Conservation (phyloP, 441 rosid genomes). For the Theobroma grandiflorum region DNA sequence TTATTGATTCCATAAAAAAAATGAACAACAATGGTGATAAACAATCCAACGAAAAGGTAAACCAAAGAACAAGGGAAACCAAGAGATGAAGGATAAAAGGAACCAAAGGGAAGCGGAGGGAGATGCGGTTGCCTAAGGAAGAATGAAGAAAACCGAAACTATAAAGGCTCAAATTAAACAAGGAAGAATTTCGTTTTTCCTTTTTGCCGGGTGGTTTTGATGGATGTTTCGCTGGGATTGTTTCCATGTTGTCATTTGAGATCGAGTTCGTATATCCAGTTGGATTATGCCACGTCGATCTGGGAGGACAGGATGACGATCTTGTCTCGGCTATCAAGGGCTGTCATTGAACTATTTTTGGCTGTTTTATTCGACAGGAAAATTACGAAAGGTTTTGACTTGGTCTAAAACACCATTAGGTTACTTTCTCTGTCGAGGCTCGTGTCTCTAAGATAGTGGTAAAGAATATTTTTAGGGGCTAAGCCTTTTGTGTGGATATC, state of each 20-base stretch:
- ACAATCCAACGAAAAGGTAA: constrained; percentile 21
- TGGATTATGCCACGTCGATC: background rate
- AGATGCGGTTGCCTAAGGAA: background rate
- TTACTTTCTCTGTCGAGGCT: background rate
- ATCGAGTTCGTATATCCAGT: background rate
- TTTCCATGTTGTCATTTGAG: background rate
- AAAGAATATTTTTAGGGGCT: background rate
- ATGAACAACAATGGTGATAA: background rate
- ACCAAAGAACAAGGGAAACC: constrained; percentile 25
- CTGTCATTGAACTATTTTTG: background rate
- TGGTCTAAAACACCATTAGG: background rate
- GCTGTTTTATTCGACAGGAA: background rate
- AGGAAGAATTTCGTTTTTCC: background rate
- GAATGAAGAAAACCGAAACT: background rate
- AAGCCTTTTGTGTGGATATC: background rate
- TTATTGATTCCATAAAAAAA: background rate
- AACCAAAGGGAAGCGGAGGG: background rate
- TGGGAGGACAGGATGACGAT: background rate
- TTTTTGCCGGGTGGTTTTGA: background rate
- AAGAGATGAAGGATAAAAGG: background rate
- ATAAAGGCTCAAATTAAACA: background rate
- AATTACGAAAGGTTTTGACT: background rate
- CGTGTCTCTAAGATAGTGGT: background rate
- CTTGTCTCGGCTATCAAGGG: background rate
- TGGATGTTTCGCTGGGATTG: background rate